Percentiles rank a stretch among this genome's conserved stretches.
Evolutionary conservation across 2,329 filamentous ascomycete genomes (phyloP).

Genomic region (Xylariaceae sp.): DNA sequence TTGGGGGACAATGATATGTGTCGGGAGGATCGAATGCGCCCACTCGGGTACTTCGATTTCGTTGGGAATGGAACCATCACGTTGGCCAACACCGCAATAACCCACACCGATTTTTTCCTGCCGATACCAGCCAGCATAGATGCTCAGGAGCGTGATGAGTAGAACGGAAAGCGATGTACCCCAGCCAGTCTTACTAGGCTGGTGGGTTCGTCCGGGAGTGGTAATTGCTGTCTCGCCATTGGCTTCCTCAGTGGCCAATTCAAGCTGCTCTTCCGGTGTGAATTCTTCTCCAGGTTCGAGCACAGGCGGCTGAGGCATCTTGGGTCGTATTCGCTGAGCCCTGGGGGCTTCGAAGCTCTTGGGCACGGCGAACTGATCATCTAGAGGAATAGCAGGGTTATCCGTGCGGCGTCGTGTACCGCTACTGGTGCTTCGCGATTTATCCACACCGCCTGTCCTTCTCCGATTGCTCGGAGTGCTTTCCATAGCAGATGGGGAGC

Average conservation of each 20-base stretch:
- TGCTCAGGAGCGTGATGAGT: slow-evolving; percentile 67
- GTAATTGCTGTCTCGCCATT: slow-evolving; percentile 52
- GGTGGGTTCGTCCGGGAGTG: slow-evolving; percentile 41
- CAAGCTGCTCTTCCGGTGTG: slow-evolving; percentile 85
- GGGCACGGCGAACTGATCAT: slow-evolving; percentile 55
- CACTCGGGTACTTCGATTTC: slow-evolving; percentile 47
- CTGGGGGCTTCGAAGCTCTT: slow-evolving; percentile 62
- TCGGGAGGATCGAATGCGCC: slow-evolving; percentile 42
- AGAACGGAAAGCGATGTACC: slow-evolving; percentile 73
- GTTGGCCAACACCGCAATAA: slow-evolving; percentile 84
- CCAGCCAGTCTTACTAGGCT: slow-evolving; percentile 48
- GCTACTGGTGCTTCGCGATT: slow-evolving; percentile 42
- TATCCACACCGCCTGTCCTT: slow-evolving; percentile 49
- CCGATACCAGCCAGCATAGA: slow-evolving; percentile 81
- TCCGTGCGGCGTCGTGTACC: slow-evolving; percentile 51
- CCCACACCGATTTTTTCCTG: slow-evolving; percentile 97
- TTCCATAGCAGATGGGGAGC: slow-evolving; percentile 62
- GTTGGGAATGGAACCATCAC: slow-evolving; percentile 56
- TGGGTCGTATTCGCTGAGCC: slow-evolving; percentile 40
- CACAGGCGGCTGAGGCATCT: slow-evolving; percentile 38
- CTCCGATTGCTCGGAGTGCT: slow-evolving; percentile 54
- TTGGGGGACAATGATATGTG: slow-evolving; percentile 70
- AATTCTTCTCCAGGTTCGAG: slow-evolving; percentile 87
- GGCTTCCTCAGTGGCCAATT: slow-evolving; percentile 71
- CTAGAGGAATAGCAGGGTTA: slow-evolving; percentile 51